These are phyloP conservation scores for Pharus latifolius DNA, from an alignment of 176 grass and related monocot species.

Conservation along the genomic window DNA sequence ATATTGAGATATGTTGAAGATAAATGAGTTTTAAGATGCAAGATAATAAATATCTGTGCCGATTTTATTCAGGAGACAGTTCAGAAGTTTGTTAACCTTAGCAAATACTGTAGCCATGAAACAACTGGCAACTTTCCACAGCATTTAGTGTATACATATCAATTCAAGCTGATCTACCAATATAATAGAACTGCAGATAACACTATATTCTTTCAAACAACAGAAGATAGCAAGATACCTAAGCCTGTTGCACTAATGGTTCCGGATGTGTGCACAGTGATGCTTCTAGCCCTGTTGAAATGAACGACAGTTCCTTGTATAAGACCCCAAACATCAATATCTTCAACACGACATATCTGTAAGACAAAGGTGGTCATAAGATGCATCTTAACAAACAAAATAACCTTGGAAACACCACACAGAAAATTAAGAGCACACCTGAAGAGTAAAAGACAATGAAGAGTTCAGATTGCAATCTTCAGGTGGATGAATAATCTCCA, in stretches of 20 bases:
- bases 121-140: background rate
- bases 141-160: background rate
- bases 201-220: background rate
- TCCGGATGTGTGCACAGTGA: slow-evolving; percentile 72
- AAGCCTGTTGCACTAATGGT: slow-evolving; percentile 72
- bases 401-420: background rate
- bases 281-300: slow-evolving; percentile 84
- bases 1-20: background rate
- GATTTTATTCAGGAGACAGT: background rate
- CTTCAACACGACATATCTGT: slow-evolving; percentile 98
- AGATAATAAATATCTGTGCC: background rate
- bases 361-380: background rate
- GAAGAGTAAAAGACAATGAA: slow-evolving; percentile 92
- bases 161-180: background rate
- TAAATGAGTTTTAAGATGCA: background rate
- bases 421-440: slow-evolving; percentile 38
- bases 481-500: slow-evolving; percentile 91
- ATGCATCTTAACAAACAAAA: background rate
- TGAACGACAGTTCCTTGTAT: slow-evolving; percentile 91
- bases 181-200: background rate
- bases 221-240: slow-evolving; percentile 43
- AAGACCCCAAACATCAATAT: slow-evolving; percentile 90
- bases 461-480: slow-evolving; percentile 99
- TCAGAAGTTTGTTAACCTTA: background rate
- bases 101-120: background rate